Percentiles rank a stretch among this genome's conserved stretches.
Conservation (phyloP, 2,329 filamentous ascomycete genomes). For the Herpotrichia juniperi region DNA sequence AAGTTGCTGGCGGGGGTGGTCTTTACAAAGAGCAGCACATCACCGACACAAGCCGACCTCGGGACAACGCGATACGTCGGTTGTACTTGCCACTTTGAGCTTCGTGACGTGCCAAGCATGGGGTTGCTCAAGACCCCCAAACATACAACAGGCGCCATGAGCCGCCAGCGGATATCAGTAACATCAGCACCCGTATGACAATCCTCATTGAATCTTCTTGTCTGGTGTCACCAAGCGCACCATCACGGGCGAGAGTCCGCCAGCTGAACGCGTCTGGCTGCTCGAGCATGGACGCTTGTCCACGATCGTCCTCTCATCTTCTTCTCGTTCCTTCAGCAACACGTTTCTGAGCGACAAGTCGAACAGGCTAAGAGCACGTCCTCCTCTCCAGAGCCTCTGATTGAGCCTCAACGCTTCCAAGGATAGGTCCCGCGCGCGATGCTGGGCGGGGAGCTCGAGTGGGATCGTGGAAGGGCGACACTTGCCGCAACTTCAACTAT, state of each 20-base stretch:
- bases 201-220: too few relatives aligned
- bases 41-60: constrained; percentile 16
- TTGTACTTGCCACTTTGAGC: constrained; percentile 20
- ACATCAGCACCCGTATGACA: too few relatives aligned
- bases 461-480: constrained; percentile 40
- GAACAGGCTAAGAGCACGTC: constrained; percentile 10
- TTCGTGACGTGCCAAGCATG: constrained; percentile 6
- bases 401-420: constrained; percentile 45
- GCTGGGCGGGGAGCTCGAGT: constrained; percentile 34
- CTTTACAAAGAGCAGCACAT: constrained; percentile 9
- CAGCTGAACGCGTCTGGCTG: constrained; percentile 12
- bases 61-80: constrained; percentile 13
- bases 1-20: not conserved
- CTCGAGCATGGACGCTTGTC: constrained; percentile 25
- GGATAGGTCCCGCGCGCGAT: constrained; percentile 48
- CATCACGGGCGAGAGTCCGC: constrained; percentile 5
- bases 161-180: too few relatives aligned
- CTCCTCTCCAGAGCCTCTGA: constrained; percentile 25
- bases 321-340: constrained; percentile 29
- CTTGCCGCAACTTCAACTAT: constrained; percentile 33
- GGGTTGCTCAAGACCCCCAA: not conserved
- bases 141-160: not conserved
- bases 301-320: constrained; percentile 28
- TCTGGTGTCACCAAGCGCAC: not conserved
- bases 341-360: constrained; percentile 21